A percentile compares a stretch with the other conserved stretches of the same genome.
These are phyloP conservation scores for Hydrangea macrophylla DNA, from an alignment of 148 eudicot species.

Conservation along the genomic window DNA sequence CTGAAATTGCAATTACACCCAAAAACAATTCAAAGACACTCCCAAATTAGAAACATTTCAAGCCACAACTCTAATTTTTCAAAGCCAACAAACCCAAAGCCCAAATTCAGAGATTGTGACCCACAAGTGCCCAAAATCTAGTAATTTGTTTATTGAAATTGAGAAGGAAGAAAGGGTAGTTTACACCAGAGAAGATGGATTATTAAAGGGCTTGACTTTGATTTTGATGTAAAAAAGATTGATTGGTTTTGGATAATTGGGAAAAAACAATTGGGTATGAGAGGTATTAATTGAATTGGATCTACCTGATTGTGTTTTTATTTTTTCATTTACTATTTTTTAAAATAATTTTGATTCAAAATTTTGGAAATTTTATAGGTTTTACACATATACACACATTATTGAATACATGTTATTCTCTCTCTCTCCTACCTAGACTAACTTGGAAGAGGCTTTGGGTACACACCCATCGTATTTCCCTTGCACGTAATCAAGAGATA, in stretches of 20 bases:
- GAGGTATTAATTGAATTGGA: too few species aligned
- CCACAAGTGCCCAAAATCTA: neutral
- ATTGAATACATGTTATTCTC: too few species aligned
- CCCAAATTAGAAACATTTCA: neutral
- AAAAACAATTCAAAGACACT: neutral
- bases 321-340: too few species aligned
- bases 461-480: too few species aligned
- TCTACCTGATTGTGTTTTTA: too few species aligned
- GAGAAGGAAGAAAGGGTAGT: neutral
- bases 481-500: too few species aligned
- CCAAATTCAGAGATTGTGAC: neutral
- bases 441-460: too few species aligned
- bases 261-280: neutral
- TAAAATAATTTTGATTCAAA: too few species aligned
- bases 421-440: too few species aligned
- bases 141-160: neutral
- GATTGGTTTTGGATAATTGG: neutral
- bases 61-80: neutral
- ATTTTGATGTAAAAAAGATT: neutral
- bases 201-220: neutral
- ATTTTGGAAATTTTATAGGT: too few species aligned
- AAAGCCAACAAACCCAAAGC: neutral
- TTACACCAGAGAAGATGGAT: neutral
- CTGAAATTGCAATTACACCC: neutral
- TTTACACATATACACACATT: too few species aligned